Evolutionary conservation across 2,329 filamentous ascomycete species (phyloP).

Genomic region (Alternaria alternata): DNA sequence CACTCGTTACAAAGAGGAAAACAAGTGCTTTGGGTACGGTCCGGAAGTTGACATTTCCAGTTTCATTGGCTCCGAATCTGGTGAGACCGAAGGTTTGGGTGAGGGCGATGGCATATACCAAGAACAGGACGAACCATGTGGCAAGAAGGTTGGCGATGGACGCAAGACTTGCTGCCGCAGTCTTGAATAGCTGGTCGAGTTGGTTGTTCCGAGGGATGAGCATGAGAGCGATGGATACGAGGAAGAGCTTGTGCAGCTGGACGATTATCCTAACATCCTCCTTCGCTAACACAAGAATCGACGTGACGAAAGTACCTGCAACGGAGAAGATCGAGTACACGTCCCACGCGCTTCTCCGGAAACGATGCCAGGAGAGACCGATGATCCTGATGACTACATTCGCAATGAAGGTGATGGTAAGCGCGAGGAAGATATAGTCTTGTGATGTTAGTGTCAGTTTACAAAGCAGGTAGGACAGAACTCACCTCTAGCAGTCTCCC

Average conservation of each 20-base stretch:
- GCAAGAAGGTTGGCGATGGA: conserved; percentile 91
- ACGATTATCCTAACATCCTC: conserved; percentile 67
- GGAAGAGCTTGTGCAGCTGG: conserved; percentile 90
- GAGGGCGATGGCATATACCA: conserved; percentile 95
- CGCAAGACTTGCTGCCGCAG: conserved; percentile 89
- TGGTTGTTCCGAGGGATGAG: conserved; percentile 97
- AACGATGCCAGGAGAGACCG: conserved; percentile 90
- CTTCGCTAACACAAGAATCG: conserved; percentile 75
- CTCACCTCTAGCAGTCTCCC: conserved; percentile 71
- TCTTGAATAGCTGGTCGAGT: conserved; percentile 98
- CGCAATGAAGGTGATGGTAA: conserved; percentile 81
- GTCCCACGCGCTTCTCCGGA: conserved; percentile 94
- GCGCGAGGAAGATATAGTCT: conserved; percentile 79
- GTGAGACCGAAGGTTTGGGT: conserved; percentile 97
- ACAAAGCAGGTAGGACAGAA: not conserved
- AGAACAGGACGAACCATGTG: conserved; percentile 96
- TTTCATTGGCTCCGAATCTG: conserved; percentile 77
- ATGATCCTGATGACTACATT: conserved; percentile 86
- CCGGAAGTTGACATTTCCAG: conserved; percentile 86
- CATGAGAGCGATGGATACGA: conserved; percentile 87
- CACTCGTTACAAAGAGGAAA: conserved; percentile 89
- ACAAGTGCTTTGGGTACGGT: conserved; percentile 94
- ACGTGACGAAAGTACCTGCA: conserved; percentile 80
- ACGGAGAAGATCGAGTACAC: conserved; percentile 85
- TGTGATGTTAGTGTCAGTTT: conserved; percentile 22